Evolutionary conservation across 2,329 filamentous ascomycete species (phyloP), one percentile per base, ranked within the genome.

Genomic region (Myriosclerotinia curreyana): DNA sequence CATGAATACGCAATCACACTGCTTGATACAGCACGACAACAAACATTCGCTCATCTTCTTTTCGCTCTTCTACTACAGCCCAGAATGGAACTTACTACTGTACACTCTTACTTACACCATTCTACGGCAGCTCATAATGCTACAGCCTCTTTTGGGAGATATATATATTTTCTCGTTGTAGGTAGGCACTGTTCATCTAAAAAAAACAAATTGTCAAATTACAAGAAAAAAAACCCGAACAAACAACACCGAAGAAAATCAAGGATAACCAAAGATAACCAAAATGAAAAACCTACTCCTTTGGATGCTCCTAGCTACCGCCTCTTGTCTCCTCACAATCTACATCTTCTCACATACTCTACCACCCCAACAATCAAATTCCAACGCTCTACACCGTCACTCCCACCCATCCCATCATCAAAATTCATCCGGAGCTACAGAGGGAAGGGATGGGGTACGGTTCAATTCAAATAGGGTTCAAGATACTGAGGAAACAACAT

Each of bases 211-310:
- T 34, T 34, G 4, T 14, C 8, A 7, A 42, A 12, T 2, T 42
- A 17, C 31, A 52, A 38, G 46, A 14, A 51, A 31, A 4, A 20
- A 8, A 20, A 25, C 22, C 1, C 2, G 28, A n/a, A n/a, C n/a
- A n/a, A n/a, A n/a, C n/a, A n/a, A n/a, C n/a, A n/a, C 28, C 28
- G 28, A 31, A 31, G 28, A 5, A 31, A 31, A 31, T 5, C 28
- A 31, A 31, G 6, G 28, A 31, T 6, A 31, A 31, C 28, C 28
- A 31, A 31, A 31, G 4, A 31, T 6, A 22, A 1, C 28, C 31
- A 55, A 25, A 15, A 62, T 62, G 60, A 62, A 46, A 38, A 14
- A 54, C 28, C 36, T 62, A 20, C 7, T 56, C 14, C 14, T 25
- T 5, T 54, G 31, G 36, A n/a, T 62, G 5, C 6, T 48, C n/a